Evolutionary conservation across 768 basidiomycete species (phyloP).

Genomic region (Paxillus involutus): DNA sequence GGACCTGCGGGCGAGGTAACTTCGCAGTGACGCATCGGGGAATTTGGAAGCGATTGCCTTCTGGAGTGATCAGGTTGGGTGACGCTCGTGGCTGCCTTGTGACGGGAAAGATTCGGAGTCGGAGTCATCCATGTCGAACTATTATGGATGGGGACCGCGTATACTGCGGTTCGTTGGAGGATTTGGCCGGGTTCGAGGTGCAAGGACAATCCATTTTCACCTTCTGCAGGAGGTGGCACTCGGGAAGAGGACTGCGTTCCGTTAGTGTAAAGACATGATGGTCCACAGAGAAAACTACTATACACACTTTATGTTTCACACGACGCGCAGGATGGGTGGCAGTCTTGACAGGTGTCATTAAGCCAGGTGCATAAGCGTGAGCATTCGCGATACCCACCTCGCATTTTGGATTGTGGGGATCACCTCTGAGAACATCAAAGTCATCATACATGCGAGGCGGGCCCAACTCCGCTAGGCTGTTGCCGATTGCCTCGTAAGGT

Average conservation of each 20-base stretch:
- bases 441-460: slow-evolving; percentile 5
- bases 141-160: slow-evolving; percentile 4
- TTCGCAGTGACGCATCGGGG: not conserved
- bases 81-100: slow-evolving; percentile 1
- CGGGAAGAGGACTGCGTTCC: slow-evolving; percentile 9
- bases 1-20: not conserved
- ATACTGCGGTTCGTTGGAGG: slow-evolving; percentile 38
- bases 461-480: slow-evolving; percentile 11
- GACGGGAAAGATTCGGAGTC: slow-evolving; percentile 2
- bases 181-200: slow-evolving; percentile 58
- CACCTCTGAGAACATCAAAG: not conserved
- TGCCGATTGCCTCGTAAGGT: slow-evolving; percentile 67
- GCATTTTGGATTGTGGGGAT: slow-evolving; percentile 2
- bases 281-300: not conserved
- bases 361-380: slow-evolving; percentile 2
- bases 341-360: slow-evolving; percentile 14
- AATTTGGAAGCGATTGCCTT: slow-evolving; percentile 12
- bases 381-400: slow-evolving; percentile 22
- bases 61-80: slow-evolving; percentile 9
- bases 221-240: not conserved
- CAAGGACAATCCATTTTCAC: slow-evolving; percentile 40
- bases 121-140: not conserved
- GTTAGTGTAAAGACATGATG: slow-evolving; percentile 9
- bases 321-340: slow-evolving; percentile 5
- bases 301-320: slow-evolving; percentile 19